phyloP scores from a whole-genome alignment of 1,284 basidiomycete genomes.

The Sutorius eximius region DNA sequence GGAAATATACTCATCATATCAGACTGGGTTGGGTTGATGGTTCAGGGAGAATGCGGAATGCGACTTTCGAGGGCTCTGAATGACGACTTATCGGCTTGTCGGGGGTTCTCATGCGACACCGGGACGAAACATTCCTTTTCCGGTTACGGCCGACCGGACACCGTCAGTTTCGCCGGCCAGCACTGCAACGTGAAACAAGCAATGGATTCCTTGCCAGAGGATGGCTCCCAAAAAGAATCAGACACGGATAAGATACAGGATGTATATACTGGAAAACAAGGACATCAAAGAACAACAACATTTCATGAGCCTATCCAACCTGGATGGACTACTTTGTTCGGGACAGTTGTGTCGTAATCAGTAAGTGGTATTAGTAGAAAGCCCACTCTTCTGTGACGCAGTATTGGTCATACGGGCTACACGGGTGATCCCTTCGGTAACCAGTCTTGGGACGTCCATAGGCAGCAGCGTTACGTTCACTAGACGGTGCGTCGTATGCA shows the following conservation, averaged over 20 bases:
- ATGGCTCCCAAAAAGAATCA: not conserved
- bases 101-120: constrained; percentile 8
- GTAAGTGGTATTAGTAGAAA: constrained; percentile 45
- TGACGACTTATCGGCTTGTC: constrained; percentile 17
- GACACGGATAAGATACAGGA: constrained; percentile 23
- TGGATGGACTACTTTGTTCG: constrained; percentile 2
- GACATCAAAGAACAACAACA: constrained; percentile 8
- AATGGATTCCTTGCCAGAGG: constrained; percentile 23
- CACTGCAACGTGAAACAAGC: not conserved
- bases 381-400: constrained; percentile 74
- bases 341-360: not conserved
- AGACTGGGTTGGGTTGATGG: constrained; percentile 13
- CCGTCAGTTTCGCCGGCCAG: not conserved
- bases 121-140: constrained; percentile 23
- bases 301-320: constrained; percentile 8
- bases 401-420: constrained; percentile 57
- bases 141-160: constrained; percentile 9
- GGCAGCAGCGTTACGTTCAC: constrained; percentile 32
- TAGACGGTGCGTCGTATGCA: constrained; percentile 16
- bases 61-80: constrained; percentile 2
- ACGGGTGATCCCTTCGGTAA: constrained; percentile 47
- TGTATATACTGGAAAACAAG: constrained; percentile 15
- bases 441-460: constrained; percentile 38
- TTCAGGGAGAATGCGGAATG: constrained; percentile 8
- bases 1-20: constrained; percentile 41